Conservation (phyloP, 345 rosid species). For the Rhodamnia rubescens region DNA sequence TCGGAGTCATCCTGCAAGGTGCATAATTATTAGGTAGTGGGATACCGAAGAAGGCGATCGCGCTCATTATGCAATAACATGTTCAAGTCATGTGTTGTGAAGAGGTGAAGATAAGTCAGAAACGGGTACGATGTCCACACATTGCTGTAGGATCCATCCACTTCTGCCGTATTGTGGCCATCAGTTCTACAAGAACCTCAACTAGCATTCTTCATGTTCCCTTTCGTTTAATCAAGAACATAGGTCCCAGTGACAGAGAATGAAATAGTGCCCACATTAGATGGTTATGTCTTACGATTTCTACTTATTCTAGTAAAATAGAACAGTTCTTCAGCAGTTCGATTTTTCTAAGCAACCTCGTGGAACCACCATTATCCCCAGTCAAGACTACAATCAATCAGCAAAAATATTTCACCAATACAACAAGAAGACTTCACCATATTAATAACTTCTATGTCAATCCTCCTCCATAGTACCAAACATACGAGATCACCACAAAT, state of each 20-base stretch:
- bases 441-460: neutral
- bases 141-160: neutral
- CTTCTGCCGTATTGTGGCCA: neutral
- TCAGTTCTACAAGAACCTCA: neutral
- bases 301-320: neutral
- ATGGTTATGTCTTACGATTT: neutral
- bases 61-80: neutral
- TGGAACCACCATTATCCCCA: neutral
- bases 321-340: neutral
- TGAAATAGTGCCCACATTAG: neutral
- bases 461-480: neutral
- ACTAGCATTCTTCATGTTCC: neutral
- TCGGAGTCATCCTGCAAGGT: slow-evolving; percentile 23
- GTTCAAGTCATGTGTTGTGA: neutral
- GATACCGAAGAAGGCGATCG: neutral
- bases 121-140: neutral
- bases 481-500: neutral
- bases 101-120: neutral
- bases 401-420: neutral
- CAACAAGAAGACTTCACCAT: neutral
- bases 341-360: neutral
- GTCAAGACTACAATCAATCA: neutral
- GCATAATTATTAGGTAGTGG: neutral
- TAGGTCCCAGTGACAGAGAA: neutral
- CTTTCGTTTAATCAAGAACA: neutral